A percentile compares a stretch with the other conserved stretches of the same genome.
Evolutionary conservation across 2,329 filamentous ascomycete genomes (phyloP).

Genomic region (Fusarium sp.): DNA sequence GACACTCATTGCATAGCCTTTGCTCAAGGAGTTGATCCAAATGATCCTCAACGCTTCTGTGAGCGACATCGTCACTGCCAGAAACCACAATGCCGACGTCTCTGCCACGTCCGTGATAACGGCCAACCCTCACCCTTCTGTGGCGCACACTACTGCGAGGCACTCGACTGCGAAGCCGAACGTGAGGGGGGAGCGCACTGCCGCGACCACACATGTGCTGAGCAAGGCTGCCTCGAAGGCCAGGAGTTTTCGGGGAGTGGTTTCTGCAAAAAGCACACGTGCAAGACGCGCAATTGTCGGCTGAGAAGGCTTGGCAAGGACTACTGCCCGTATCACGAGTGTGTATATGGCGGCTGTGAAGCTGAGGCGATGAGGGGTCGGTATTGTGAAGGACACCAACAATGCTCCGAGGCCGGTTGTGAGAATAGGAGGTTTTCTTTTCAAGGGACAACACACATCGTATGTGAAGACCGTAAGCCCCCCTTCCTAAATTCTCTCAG

Average conservation of each 20-base stretch:
- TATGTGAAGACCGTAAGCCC: slow-evolving; percentile 43
- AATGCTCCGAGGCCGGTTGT: slow-evolving; percentile 13
- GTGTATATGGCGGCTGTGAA: slow-evolving; percentile 41
- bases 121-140: slow-evolving; percentile 44
- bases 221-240: slow-evolving; percentile 40
- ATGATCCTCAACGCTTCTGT: slow-evolving; percentile 42
- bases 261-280: slow-evolving; percentile 46
- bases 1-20: slow-evolving; percentile 40
- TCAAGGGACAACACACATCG: slow-evolving; percentile 24
- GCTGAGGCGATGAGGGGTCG: slow-evolving; percentile 33
- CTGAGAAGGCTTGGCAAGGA: slow-evolving; percentile 34
- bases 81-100: slow-evolving; percentile 36
- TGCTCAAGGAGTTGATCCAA: slow-evolving; percentile 29
- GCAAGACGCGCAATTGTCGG: slow-evolving; percentile 38
- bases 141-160: slow-evolving; percentile 46
- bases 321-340: slow-evolving; percentile 45
- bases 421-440: slow-evolving; percentile 17
- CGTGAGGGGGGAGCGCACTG: slow-evolving; percentile 39
- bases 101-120: slow-evolving; percentile 44
- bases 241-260: slow-evolving; percentile 3
- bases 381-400: slow-evolving; percentile 41
- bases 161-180: slow-evolving; percentile 41
- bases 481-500: no score
- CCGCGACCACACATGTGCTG: slow-evolving; percentile 45
- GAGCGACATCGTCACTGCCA: slow-evolving; percentile 46